These are phyloP conservation scores for Picocystis sp. DNA, from an alignment of 163 green algal species.

Conservation along the genomic window DNA sequence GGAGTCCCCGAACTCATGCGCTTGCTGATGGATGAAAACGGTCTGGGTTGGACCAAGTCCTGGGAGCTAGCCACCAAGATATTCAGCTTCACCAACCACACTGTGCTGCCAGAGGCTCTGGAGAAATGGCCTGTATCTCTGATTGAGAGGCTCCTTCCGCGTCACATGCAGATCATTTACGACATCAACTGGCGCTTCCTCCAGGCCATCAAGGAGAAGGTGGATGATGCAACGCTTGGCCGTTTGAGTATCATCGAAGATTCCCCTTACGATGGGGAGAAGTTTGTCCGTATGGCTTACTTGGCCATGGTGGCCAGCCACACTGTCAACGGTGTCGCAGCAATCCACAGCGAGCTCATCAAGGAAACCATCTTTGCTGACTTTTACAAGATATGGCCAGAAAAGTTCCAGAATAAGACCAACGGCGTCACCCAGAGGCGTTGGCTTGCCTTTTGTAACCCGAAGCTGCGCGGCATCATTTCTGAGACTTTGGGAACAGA, in stretches of 20 bases:
- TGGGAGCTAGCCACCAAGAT: constrained; percentile 75
- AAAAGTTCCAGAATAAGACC: constrained; percentile 99
- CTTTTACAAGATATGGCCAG: constrained; percentile 64
- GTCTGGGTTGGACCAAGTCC: constrained; percentile 65
- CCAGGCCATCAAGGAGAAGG: constrained; percentile 32
- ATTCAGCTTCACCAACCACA: constrained; percentile 99
- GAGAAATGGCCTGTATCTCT: constrained; percentile 93
- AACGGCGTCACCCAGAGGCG: constrained; percentile 84
- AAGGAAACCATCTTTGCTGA: constrained; percentile 85
- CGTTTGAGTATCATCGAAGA: constrained; percentile 96
- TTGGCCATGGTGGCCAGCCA: constrained; percentile 72
- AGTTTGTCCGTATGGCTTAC: constrained; percentile 79
- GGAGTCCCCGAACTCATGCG: constrained; percentile 95
- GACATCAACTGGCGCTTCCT: constrained; percentile 96
- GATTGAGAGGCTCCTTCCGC: constrained; percentile 81
- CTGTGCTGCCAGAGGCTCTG: constrained; percentile 91
- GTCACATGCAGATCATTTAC: constrained; percentile 97
- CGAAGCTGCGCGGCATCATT: constrained; percentile 65
- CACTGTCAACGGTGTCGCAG: constrained; percentile 88
- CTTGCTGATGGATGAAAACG: constrained; percentile 88
- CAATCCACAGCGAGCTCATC: constrained; percentile 95
- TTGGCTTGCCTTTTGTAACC: constrained; percentile 99
- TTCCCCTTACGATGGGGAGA: constrained; percentile 30
- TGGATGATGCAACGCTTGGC: constrained; percentile 64
- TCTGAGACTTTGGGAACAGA: constrained; percentile 66